Evolutionary conservation across 2,329 filamentous ascomycete genomes (phyloP), one percentile per base, ranked within the genome.

Genomic region (Aplosporella prunicola): DNA sequence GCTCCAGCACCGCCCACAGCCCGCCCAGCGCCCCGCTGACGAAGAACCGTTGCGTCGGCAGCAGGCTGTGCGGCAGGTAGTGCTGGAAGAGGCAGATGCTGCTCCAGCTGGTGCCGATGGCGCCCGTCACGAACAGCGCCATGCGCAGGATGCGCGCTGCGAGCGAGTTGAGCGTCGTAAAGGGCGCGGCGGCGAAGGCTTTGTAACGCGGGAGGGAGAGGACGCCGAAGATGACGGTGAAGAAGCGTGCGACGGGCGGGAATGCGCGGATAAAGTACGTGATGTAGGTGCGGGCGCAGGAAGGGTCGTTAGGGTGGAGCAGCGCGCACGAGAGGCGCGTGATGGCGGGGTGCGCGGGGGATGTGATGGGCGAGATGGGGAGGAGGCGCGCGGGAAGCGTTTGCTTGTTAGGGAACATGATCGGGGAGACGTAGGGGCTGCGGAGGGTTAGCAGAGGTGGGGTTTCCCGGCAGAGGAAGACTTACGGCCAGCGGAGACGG

Each of bases 41-140:
- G 69, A 93, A 94, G 70, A 91, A 93, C 15, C 91, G 76, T 56
- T 91, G 82, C 0, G 81, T 88, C 0, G 88, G 75, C 1, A 95
- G 68, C 7, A 87, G 68, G 5, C 71, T 72, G 3, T 80, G 72
- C 0, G 89, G 87, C 2, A 96, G 70, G 51, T 81, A 72, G 30
- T 73, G 67, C 60, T 93, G 85, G 68, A 95, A 87, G 51, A 95
- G 72, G 64, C 89, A 98, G 48, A 95, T 79, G 40, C 78, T 81
- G 1, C 79, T 87, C 91, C 91, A 98, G 20, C 78, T 76, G 0
- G 85, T 85, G 10, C 85, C 86, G 41, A 94, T 78, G n/a, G 83
- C 73, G 11, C 84, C 83, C 0, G 87, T 87, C 32, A 86, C 65
- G 51, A 93, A 87, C 4, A 84, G 69, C 0, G 81, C 79, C 56